Conservation (phyloP, 1,139 yeast genomes). For the Meyerozyma carpophila region DNA sequence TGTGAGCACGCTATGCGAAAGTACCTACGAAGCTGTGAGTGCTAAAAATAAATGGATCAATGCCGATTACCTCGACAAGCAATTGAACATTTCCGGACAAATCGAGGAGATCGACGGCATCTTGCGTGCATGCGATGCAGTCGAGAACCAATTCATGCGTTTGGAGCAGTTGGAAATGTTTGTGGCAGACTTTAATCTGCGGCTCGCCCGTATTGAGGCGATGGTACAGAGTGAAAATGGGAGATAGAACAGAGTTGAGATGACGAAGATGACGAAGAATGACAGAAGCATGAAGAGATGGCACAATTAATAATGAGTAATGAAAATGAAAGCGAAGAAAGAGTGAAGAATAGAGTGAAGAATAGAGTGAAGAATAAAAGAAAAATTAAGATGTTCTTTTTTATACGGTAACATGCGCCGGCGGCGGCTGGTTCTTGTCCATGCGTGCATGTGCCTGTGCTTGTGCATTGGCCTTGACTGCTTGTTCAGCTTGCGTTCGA, state of each 20-base stretch:
- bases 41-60: constrained; percentile 22
- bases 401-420: background rate
- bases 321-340: background rate
- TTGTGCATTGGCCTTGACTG: background rate
- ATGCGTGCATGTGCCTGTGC: background rate
- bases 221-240: background rate
- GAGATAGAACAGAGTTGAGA: background rate
- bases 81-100: constrained; percentile 36
- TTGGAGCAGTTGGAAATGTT: constrained; percentile 59
- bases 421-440: background rate
- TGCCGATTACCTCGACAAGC: constrained; percentile 30
- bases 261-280: background rate
- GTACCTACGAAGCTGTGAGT: constrained; percentile 25
- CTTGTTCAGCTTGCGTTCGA: background rate
- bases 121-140: constrained; percentile 44
- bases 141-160: constrained; percentile 62
- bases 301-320: too few species aligned
- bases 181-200: constrained; percentile 29
- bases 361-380: background rate
- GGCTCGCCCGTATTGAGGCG: constrained; percentile 13
- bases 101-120: constrained; percentile 39
- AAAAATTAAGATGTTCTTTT: background rate
- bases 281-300: too few species aligned
- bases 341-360: too few species aligned
- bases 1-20: constrained; percentile 35